phyloP scores from a whole-genome alignment of 2,329 filamentous ascomycete genomes.

The Trichoderma breve region DNA sequence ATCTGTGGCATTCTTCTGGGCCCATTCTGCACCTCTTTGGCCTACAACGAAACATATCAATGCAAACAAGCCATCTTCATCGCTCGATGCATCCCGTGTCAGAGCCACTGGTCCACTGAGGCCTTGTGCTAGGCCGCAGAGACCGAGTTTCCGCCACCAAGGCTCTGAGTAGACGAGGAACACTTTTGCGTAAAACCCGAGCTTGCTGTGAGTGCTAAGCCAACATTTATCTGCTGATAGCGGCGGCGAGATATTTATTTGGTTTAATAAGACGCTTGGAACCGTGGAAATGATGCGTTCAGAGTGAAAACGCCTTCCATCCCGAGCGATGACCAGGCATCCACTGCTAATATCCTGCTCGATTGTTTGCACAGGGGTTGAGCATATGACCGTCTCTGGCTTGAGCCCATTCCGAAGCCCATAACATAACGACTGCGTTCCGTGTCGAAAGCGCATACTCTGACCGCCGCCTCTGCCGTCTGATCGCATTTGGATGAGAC shows the following conservation, averaged over 20 bases:
- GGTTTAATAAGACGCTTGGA: neutral
- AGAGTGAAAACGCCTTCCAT: neutral
- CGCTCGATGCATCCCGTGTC: constrained; percentile 39
- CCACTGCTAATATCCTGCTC: neutral
- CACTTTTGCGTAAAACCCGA: constrained; percentile 47
- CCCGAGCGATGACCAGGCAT: neutral
- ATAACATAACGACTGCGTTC: neutral
- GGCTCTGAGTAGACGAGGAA: constrained; percentile 33
- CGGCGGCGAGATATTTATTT: constrained; percentile 22
- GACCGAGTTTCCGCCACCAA: constrained; percentile 36
- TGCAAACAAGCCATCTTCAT: constrained; percentile 30
- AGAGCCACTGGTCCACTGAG: constrained; percentile 38
- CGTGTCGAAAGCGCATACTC: neutral
- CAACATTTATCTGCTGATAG: constrained; percentile 38
- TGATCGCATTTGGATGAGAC: constrained; percentile 8
- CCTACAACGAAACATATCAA: constrained; percentile 45
- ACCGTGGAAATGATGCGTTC: neutral
- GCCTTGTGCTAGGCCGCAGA: constrained; percentile 6
- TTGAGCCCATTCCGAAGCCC: constrained; percentile 28
- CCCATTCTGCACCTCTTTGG: constrained; percentile 29
- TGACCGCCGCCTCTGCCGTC: neutral
- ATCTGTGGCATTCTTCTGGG: constrained; percentile 22
- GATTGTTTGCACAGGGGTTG: neutral
- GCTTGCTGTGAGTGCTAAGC: constrained; percentile 35
- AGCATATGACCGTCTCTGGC: neutral